phyloP scores from a whole-genome alignment of 257 asterid genomes.

The Capsicum pubescens region DNA sequence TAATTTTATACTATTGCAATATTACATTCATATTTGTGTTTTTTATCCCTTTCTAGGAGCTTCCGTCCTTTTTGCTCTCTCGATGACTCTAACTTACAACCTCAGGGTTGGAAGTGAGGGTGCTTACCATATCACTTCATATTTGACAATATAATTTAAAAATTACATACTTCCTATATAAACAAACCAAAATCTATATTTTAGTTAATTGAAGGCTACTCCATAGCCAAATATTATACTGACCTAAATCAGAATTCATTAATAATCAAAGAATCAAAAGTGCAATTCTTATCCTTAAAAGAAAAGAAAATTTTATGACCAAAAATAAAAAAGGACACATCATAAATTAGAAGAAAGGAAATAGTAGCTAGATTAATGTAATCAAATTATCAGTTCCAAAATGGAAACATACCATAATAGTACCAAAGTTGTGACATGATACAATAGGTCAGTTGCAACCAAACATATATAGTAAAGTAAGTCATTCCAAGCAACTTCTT shows the following conservation, averaged over 20 bases:
- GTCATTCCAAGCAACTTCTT: neutral
- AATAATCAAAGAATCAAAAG: neutral
- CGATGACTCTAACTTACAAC: too few relatives aligned
- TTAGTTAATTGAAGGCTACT: neutral
- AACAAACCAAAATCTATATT: neutral
- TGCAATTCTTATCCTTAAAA: neutral
- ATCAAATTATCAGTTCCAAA: neutral
- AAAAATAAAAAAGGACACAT: neutral
- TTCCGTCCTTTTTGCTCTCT: too few relatives aligned
- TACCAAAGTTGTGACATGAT: neutral
- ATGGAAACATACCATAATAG: neutral
- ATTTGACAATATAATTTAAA: too few relatives aligned
- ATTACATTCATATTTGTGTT: too few relatives aligned
- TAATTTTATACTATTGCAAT: too few relatives aligned
- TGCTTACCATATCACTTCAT: too few relatives aligned
- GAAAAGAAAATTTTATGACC: neutral
- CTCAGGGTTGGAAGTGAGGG: too few relatives aligned
- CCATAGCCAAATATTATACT: neutral
- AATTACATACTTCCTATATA: too few relatives aligned
- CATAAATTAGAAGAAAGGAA: neutral
- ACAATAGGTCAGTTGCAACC: neutral
- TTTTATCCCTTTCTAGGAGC: too few relatives aligned
- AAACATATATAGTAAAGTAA: neutral
- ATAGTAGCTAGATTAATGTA: neutral
- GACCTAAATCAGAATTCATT: neutral